Conservation (phyloP, 306 rosid species). For the Cicer pinnatifidum region DNA sequence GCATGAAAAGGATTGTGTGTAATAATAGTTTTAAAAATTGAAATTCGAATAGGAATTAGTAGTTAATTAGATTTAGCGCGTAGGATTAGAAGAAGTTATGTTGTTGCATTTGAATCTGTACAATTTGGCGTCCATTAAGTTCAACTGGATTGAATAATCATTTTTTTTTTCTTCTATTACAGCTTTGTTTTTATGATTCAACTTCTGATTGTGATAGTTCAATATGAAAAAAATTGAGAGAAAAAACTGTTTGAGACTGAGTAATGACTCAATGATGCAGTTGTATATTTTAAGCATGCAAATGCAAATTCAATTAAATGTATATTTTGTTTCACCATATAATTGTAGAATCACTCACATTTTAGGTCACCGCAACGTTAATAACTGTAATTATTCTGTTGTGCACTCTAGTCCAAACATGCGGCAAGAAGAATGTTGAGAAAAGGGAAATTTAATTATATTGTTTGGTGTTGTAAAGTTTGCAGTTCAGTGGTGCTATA, state of each 20-base stretch:
- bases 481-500: too few relatives aligned
- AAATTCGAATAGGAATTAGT: constrained; percentile 22
- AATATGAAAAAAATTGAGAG: too few relatives aligned
- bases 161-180: background rate
- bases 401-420: too few relatives aligned
- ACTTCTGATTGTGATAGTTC: too few relatives aligned
- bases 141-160: background rate
- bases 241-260: too few relatives aligned
- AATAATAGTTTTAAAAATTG: background rate
- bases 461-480: background rate
- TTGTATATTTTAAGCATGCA: too few relatives aligned
- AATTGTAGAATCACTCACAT: too few relatives aligned
- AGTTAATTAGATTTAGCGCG: background rate
- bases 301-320: too few relatives aligned
- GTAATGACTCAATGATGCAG: too few relatives aligned
- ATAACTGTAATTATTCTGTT: too few relatives aligned
- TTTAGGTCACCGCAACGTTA: too few relatives aligned
- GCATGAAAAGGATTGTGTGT: background rate
- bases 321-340: too few relatives aligned
- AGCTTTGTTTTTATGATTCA: background rate
- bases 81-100: constrained; percentile 7
- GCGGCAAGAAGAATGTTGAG: background rate
- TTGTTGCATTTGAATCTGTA: constrained; percentile 33
- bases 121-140: constrained; percentile 6
- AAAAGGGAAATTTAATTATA: background rate